Percentiles rank a stretch among this genome's conserved stretches.
Evolutionary conservation across 176 grass and related monocot genomes (phyloP).

Genomic region (Lolium multiflorum): DNA sequence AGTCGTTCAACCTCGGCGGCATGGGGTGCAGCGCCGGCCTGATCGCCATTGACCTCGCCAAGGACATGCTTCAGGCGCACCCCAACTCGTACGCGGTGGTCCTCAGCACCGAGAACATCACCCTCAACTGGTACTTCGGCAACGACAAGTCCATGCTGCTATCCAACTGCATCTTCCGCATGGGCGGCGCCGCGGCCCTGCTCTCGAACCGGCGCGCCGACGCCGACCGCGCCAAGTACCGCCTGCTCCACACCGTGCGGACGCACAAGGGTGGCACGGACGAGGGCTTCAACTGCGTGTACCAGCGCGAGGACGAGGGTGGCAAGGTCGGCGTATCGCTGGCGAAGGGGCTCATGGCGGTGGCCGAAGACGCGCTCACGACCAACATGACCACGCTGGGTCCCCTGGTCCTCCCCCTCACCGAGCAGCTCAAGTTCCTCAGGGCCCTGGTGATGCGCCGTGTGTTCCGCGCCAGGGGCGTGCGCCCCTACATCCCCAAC

Average conservation of each 20-base stretch:
- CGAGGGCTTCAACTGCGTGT: slow-evolving; percentile 74
- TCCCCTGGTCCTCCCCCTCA: slow-evolving; percentile 61
- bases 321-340: slow-evolving; percentile 64
- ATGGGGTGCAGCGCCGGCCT: slow-evolving; percentile 86
- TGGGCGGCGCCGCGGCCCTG: slow-evolving; percentile 69
- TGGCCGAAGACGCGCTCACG: slow-evolving; percentile 76
- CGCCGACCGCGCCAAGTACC: slow-evolving; percentile 73
- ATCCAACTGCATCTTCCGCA: slow-evolving; percentile 86
- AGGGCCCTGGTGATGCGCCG: slow-evolving; percentile 55
- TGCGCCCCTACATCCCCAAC: slow-evolving; percentile 74
- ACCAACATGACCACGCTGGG: slow-evolving; percentile 83
- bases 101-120: slow-evolving; percentile 83
- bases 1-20: slow-evolving; percentile 80
- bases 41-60: slow-evolving; percentile 80
- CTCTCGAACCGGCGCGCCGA: slow-evolving; percentile 67
- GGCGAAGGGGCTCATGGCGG: slow-evolving; percentile 70
- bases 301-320: slow-evolving; percentile 65
- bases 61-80: slow-evolving; percentile 71
- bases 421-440: slow-evolving; percentile 72
- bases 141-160: slow-evolving; percentile 78
- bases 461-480: slow-evolving; percentile 54
- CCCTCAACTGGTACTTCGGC: slow-evolving; percentile 82
- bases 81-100: slow-evolving; percentile 62
- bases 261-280: slow-evolving; percentile 77
- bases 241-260: slow-evolving; percentile 69